A percentile compares a stretch with the other conserved stretches of the same genome.
phyloP scores from a whole-genome alignment of 2,329 filamentous ascomycete species.

The Tolypocladium nubicola region DNA sequence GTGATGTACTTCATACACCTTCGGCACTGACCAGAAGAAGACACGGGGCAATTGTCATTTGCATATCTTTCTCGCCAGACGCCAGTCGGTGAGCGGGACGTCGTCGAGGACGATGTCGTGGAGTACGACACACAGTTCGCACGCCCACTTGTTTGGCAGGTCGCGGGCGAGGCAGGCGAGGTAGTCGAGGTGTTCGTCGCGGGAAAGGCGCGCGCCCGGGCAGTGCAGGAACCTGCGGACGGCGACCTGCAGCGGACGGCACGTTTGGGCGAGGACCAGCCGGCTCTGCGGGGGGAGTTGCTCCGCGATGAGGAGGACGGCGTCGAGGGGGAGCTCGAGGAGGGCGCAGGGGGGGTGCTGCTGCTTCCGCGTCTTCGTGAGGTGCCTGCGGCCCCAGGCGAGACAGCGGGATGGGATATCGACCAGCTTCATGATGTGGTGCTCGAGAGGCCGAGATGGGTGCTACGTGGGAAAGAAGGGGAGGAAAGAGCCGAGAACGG shows the following conservation, averaged over 20 bases:
- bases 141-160: constrained; percentile 6
- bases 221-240: not conserved
- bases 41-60: not conserved
- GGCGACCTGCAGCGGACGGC: not conserved
- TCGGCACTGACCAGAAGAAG: no score
- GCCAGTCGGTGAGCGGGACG: no score
- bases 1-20: not conserved
- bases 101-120: not conserved
- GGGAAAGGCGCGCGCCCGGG: not conserved
- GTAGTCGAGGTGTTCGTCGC: not conserved
- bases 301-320: not conserved
- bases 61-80: not conserved
- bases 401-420: not conserved
- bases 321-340: not conserved
- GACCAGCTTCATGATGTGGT: not conserved
- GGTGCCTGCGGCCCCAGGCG: not conserved
- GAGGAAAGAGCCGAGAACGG: no score
- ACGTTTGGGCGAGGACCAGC: not conserved
- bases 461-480: no score
- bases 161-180: constrained; percentile 4
- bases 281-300: not conserved
- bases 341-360: not conserved
- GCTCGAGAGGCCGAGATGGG: no score
- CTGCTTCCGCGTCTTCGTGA: not conserved
- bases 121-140: constrained; percentile 3